Percentiles rank a stretch among this genome's conserved stretches.
Conservation (phyloP, 805 yeast species). For the Wickerhamomyces tratensis region DNA sequence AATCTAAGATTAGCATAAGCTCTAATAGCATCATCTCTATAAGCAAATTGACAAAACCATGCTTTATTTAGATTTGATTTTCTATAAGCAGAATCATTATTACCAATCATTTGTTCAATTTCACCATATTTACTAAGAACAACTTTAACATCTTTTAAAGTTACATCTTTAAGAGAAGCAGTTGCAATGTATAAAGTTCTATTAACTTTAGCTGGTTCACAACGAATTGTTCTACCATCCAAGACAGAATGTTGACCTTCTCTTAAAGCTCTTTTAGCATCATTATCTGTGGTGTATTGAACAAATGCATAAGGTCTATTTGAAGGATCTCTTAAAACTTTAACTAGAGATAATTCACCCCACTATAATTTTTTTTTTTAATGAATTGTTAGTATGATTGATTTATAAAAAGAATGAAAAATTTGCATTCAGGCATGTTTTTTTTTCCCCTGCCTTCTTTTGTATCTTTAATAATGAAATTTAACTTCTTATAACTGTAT, state of each 20-base stretch:
- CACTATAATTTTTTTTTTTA: slow-evolving; percentile 23
- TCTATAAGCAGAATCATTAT: slow-evolving; percentile 21
- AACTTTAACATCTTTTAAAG: slow-evolving; percentile 24
- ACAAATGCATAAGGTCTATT: slow-evolving; percentile 91
- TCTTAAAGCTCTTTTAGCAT: slow-evolving; percentile 57
- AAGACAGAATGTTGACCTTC: slow-evolving; percentile 61
- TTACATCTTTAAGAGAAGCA: slow-evolving; percentile 18
- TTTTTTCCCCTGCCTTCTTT: too few relatives aligned
- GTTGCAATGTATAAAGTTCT: slow-evolving; percentile 63
- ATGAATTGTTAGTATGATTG: too few relatives aligned
- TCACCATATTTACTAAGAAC: slow-evolving; percentile 55
- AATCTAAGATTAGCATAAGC: slow-evolving; percentile 66
- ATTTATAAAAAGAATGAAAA: too few relatives aligned
- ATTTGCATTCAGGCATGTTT: too few relatives aligned
- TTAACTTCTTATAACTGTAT: too few relatives aligned
- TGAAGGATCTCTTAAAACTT: slow-evolving; percentile 72
- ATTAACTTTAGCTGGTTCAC: slow-evolving; percentile 89
- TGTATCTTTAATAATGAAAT: too few relatives aligned
- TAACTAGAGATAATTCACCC: slow-evolving; percentile 66
- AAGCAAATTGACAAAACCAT: slow-evolving; percentile 76
- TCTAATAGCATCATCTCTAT: slow-evolving; percentile 79
- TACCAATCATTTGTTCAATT: slow-evolving; percentile 53
- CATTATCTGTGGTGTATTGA: slow-evolving; percentile 64
- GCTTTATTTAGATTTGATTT: slow-evolving; percentile 24
- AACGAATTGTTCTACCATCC: slow-evolving; percentile 70